Base-by-base conservation (phyloP, 108 stramenopile genomes). In the Discostella pseudostelligera region DNA sequence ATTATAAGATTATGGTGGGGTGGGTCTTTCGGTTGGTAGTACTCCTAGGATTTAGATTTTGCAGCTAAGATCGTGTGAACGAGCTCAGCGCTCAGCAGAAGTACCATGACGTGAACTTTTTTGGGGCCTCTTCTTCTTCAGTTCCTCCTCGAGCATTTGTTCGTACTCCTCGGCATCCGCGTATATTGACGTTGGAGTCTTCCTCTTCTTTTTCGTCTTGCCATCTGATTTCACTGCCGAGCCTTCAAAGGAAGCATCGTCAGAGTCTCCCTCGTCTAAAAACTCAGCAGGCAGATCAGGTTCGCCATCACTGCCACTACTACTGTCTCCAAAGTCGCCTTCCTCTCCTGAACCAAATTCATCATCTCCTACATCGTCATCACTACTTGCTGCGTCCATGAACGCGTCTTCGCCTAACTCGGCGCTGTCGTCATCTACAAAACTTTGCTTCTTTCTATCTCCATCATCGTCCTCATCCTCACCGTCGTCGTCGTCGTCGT, bases 101-200 rank as follows among this genome's bases (percentile, higher is more conserved):
- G n/a, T n/a, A n/a, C n/a, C n/a, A n/a, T n/a, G n/a, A n/a, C n/a
- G n/a, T n/a, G n/a, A n/a, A n/a, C n/a, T n/a, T 32, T 32, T 4
- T 32, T 32, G 3, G 32, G 4, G 32, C 32, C 32, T 32, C 32
- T 32, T 32, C 32, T 39, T 36, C 55, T 56, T 36, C 37, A 39
- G 3, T 39, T 56, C 35, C 32, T 56, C 55, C 62, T 63, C 62
- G 14, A 59, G 45, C 28, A 69, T 8, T 51, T 84, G 73, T 59
- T 80, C 76, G 39, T 87, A 90, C 3, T 90, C 86, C n/a, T 83
- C 81, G 0, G 84, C 84, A 77, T 78, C 76, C 3, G 80, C 88
- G 74, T 85, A 89, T 28, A 50, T 48, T 47, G 66, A 62, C 50
- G 42, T 29, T 45, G 22, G 20, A 46, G 76, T 74, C 56, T 61